phyloP scores from a whole-genome alignment of 2,329 filamentous ascomycete genomes.

The Pezicula rhizophila region DNA sequence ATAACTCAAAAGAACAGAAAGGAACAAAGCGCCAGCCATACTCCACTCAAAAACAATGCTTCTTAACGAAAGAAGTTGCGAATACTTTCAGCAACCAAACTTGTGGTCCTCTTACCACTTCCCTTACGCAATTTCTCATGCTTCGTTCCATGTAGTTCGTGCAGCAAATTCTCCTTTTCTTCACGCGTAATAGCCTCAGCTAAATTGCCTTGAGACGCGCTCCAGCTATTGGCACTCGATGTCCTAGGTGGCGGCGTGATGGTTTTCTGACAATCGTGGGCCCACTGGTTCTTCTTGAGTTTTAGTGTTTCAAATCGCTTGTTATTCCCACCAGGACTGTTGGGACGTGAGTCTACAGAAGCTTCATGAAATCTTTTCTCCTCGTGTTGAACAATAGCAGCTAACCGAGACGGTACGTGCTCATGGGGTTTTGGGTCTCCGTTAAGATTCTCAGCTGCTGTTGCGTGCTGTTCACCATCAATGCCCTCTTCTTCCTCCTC shows the following conservation, averaged over 20 bases:
- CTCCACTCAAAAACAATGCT: neutral
- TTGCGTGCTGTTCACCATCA: conserved; percentile 6
- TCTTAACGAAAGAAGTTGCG: conserved; percentile 24
- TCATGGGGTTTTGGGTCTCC: too few species aligned
- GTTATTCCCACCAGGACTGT: conserved; percentile 15
- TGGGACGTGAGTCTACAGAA: conserved; percentile 14
- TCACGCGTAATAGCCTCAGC: conserved; percentile 9
- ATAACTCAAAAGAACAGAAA: neutral
- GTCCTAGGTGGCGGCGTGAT: conserved; percentile 21
- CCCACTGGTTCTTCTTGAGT: conserved; percentile 19
- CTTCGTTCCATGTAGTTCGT: conserved; percentile 6
- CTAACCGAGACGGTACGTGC: too few species aligned
- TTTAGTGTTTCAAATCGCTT: conserved; percentile 19
- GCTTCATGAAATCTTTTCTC: conserved; percentile 14
- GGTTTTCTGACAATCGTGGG: conserved; percentile 19
- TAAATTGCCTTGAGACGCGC: conserved; percentile 7
- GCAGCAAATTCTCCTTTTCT: conserved; percentile 19
- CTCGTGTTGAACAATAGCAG: conserved; percentile 13
- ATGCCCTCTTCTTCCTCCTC: conserved; percentile 14
- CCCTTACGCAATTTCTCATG: conserved; percentile 14
- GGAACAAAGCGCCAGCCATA: neutral
- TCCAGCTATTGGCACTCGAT: conserved; percentile 21
- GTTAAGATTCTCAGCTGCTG: conserved; percentile 2
- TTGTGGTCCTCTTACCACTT: conserved; percentile 13
- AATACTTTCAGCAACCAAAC: conserved; percentile 19